phyloP scores from a whole-genome alignment of 192 early-diverging fungal species.

The Coemansia sp. region DNA sequence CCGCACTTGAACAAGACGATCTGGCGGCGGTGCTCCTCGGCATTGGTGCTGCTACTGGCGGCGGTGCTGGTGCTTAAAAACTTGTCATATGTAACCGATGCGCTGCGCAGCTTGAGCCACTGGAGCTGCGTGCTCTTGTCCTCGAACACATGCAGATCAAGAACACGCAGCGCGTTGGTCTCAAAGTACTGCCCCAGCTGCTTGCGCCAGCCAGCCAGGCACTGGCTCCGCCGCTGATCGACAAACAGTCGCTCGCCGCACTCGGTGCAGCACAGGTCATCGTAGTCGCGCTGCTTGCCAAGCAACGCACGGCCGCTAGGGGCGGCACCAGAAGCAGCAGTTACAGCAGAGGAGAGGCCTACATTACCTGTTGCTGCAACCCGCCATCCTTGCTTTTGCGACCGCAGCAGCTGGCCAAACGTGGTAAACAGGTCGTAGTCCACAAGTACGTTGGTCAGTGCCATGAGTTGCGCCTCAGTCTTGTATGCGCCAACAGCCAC shows the following conservation, averaged over 20 bases:
- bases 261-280: constrained; percentile 21
- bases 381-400: constrained; percentile 53
- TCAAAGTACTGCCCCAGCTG: constrained; percentile 46
- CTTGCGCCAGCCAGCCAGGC: constrained; percentile 30
- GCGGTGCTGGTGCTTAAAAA: constrained; percentile 13
- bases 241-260: constrained; percentile 36
- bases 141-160: constrained; percentile 55
- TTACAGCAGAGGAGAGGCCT: not conserved
- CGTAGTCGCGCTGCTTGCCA: constrained; percentile 1
- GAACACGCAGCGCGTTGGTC: constrained; percentile 31
- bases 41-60: constrained; percentile 1
- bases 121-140: constrained; percentile 47
- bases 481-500: constrained; percentile 54
- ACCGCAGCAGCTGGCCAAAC: constrained; percentile 47
- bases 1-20: constrained; percentile 50
- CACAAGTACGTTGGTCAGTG: constrained; percentile 46
- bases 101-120: constrained; percentile 54
- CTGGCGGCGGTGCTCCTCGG: constrained; percentile 4
- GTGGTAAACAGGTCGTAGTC: constrained; percentile 53
- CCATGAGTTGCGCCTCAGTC: constrained; percentile 51
- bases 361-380: constrained; percentile 10
- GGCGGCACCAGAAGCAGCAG: too few species aligned
- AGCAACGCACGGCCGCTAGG: not conserved
- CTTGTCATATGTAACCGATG: constrained; percentile 23
- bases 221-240: constrained; percentile 35